phyloP scores from a whole-genome alignment of 2,329 filamentous ascomycete species.

The Scortechinia acanthostroma region DNA sequence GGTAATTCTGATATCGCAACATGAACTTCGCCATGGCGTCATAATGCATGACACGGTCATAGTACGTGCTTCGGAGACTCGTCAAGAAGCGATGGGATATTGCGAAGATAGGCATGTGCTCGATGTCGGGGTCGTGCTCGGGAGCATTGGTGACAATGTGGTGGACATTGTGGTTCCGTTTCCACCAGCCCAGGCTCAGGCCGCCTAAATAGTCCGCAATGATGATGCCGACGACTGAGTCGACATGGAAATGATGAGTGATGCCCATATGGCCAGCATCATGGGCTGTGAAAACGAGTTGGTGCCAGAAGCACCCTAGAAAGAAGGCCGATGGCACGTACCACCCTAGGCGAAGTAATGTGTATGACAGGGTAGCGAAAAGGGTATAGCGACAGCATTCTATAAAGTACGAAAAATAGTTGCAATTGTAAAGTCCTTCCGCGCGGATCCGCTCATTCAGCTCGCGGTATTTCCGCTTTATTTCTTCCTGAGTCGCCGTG shows the following conservation, averaged over 20 bases:
- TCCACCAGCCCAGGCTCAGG: conserved; percentile 93
- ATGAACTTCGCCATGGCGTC: conserved; percentile 67
- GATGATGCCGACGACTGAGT: conserved; percentile 80
- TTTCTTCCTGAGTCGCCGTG: conserved; percentile 62
- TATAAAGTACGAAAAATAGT: conserved; percentile 71
- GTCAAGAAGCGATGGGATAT: conserved; percentile 75
- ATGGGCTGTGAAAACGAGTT: conserved; percentile 86
- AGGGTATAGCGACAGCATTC: conserved; percentile 68
- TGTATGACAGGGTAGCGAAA: conserved; percentile 55
- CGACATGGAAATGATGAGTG: conserved; percentile 78
- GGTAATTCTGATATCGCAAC: conserved; percentile 69
- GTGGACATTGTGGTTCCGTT: conserved; percentile 89
- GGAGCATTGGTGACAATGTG: conserved; percentile 93
- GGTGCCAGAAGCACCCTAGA: conserved; percentile 84
- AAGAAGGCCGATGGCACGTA: conserved; percentile 66
- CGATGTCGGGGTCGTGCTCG: conserved; percentile 92
- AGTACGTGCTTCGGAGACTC: conserved; percentile 72
- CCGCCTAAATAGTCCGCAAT: conserved; percentile 87
- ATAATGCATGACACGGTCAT: conserved; percentile 73
- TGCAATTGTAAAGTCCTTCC: conserved; percentile 76
- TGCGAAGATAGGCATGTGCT: conserved; percentile 83
- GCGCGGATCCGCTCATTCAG: conserved; percentile 66
- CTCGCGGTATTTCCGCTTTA: conserved; percentile 75
- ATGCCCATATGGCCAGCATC: conserved; percentile 97
- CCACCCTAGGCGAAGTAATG: conserved; percentile 55